phyloP scores from a whole-genome alignment of 2,329 filamentous ascomycete species.

The Trichoderma atrobrunneum region DNA sequence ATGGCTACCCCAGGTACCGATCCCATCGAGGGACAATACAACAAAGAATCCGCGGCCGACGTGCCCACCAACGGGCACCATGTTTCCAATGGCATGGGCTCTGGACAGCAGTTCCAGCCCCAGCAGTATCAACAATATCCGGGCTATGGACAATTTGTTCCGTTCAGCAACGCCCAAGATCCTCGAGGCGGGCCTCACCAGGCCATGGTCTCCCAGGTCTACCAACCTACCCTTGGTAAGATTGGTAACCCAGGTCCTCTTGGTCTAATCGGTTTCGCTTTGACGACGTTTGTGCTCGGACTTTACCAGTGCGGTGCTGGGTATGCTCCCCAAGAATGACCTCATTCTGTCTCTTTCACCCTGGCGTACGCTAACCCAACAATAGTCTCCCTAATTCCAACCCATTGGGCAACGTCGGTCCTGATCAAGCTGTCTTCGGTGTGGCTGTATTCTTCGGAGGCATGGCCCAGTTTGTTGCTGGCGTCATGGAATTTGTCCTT shows the following conservation, averaged over 20 bases:
- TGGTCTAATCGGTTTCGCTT: slow-evolving; percentile 61
- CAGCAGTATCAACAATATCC: slow-evolving; percentile 4
- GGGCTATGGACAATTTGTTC: not conserved
- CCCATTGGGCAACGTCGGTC: slow-evolving; percentile 34
- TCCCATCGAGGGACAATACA: slow-evolving; percentile 12
- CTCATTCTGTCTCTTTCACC: not conserved
- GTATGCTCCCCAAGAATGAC: slow-evolving; percentile 36
- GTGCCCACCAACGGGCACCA: slow-evolving; percentile 13
- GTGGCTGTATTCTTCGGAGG: slow-evolving; percentile 56
- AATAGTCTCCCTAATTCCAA: slow-evolving; percentile 34
- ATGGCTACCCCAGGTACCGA: slow-evolving; percentile 18
- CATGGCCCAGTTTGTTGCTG: slow-evolving; percentile 64
- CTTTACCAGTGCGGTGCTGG: slow-evolving; percentile 45
- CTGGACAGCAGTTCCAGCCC: not conserved
- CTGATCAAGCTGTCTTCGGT: slow-evolving; percentile 37
- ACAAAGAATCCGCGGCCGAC: not conserved
- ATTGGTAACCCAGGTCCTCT: slow-evolving; percentile 60
- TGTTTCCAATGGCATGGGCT: not conserved
- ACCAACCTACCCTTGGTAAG: slow-evolving; percentile 38
- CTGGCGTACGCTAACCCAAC: not conserved
- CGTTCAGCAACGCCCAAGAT: not conserved
- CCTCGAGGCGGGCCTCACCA: slow-evolving; percentile 29
- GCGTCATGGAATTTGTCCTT: slow-evolving; percentile 53
- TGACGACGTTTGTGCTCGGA: slow-evolving; percentile 61
- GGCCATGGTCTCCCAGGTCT: slow-evolving; percentile 37